Base-by-base conservation (phyloP, 495 filamentous ascomycete species). In the Penicillium roqueforti region DNA sequence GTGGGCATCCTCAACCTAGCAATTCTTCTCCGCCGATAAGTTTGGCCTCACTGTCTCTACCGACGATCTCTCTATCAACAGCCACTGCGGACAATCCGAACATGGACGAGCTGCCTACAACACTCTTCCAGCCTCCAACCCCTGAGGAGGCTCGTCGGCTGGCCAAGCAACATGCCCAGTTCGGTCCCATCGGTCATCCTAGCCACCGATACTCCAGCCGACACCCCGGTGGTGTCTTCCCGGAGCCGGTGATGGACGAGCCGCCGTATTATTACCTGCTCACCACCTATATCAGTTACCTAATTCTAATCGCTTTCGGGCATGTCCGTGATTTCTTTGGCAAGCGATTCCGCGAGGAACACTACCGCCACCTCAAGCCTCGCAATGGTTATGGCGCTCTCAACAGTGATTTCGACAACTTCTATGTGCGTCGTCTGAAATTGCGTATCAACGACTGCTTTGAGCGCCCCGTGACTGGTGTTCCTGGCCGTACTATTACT, bases 321-420 rank as follows among this genome's bases (percentile, higher is more conserved):
- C 93, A 98, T 66, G 82, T 96, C 34, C 84, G 93, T 59, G 93
- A 98, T 71, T 98, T 96, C 71, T 98, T 98, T 66, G 93, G 95
- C 60, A 97, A 97, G 76, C 83, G 90, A 20, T 96, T 97, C 71
- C 84, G 86, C 63, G 80, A 90, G 61, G 82, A 87, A 47, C 77
- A 86, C 51, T 98, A 98, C 71, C 83, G 82, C 62, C 87, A 95
- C 60, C 73, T 98, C 61, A 89, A 87, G 67, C 80, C 83, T 20
- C 76, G 80, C 47, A 88, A 97, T 70, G 93, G 93, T 38, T 97
- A 96, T 68, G 93, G 91, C 16, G 89, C 93, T n/a, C 76, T 98
- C 60, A 97, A 97, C 70, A 95, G 89, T 59, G 93, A 97, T 71
- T 98, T 98, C 61, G 93, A 98, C 75, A 97, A 91, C 71, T 98